Evolutionary conservation across 306 rosid genomes (phyloP).

Genomic region (Rosa multiflora): DNA sequence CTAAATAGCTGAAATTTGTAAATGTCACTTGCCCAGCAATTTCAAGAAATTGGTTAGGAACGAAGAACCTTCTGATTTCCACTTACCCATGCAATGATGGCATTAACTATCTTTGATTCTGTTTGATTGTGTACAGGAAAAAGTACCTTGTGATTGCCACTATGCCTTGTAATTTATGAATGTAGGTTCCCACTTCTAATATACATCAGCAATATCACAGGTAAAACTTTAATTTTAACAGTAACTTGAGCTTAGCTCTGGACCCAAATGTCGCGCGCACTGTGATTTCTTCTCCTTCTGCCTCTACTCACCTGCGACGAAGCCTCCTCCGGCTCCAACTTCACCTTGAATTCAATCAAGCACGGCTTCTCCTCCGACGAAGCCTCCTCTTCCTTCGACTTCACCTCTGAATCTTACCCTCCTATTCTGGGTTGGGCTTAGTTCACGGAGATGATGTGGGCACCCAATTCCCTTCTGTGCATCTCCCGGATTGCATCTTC

Average conservation of each 20-base stretch:
- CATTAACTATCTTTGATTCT: not conserved
- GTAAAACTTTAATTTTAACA: not conserved
- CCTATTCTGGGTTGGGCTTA: too few species aligned
- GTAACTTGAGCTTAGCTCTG: not conserved
- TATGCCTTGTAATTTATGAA: not conserved
- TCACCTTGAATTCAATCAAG: conserved; percentile 8
- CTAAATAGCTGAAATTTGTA: not conserved
- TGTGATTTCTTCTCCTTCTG: too few species aligned
- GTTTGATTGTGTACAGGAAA: not conserved
- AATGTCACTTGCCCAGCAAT: not conserved
- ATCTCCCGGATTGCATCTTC: too few species aligned
- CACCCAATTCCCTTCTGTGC: too few species aligned
- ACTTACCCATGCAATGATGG: not conserved
- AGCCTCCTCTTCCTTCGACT: conserved; percentile 23
- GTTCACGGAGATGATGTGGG: too few species aligned
- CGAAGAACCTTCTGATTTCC: not conserved
- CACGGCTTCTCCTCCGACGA: conserved; percentile 23
- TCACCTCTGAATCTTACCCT: conserved; percentile 14
- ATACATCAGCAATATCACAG: not conserved
- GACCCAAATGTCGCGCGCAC: too few species aligned
- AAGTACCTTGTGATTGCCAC: not conserved
- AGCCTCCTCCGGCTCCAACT: not conserved
- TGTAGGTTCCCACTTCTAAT: not conserved
- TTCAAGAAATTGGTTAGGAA: not conserved
- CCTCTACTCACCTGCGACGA: not conserved